Conservation (phyloP, 2,329 filamentous ascomycete species). For the Sarocladium strictum region DNA sequence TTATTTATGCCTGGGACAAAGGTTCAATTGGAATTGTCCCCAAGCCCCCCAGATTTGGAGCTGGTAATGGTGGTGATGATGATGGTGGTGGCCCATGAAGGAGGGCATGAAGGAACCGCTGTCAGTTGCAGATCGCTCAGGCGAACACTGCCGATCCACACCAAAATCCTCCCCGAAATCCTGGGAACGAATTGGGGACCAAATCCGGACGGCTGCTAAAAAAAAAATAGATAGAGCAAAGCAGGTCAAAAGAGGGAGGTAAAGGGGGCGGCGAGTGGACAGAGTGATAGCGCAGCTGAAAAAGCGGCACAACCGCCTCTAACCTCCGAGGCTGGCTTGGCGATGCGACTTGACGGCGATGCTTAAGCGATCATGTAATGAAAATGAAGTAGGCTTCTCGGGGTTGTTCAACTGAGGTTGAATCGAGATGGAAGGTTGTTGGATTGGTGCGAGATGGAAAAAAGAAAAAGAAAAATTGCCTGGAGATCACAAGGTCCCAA, state of each 20-base stretch:
- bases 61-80: too few relatives aligned
- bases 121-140: too few relatives aligned
- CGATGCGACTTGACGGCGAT: neutral
- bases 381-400: neutral
- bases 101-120: too few relatives aligned
- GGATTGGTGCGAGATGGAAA: neutral
- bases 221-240: neutral
- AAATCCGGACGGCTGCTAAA: neutral
- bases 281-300: neutral
- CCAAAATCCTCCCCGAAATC: too few relatives aligned
- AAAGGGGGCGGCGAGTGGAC: neutral
- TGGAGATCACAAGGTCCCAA: too few relatives aligned
- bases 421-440: neutral
- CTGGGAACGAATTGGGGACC: neutral
- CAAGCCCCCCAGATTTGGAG: too few relatives aligned
- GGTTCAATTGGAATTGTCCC: too few relatives aligned
- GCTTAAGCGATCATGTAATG: neutral
- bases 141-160: too few relatives aligned
- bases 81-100: too few relatives aligned
- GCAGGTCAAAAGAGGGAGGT: neutral
- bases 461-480: too few relatives aligned
- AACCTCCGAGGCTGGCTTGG: neutral
- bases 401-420: neutral
- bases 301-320: neutral
- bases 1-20: too few relatives aligned